These are phyloP conservation scores for Guadua angustifolia DNA, from an alignment of 176 grass and related monocot genomes.

Conservation along the genomic window DNA sequence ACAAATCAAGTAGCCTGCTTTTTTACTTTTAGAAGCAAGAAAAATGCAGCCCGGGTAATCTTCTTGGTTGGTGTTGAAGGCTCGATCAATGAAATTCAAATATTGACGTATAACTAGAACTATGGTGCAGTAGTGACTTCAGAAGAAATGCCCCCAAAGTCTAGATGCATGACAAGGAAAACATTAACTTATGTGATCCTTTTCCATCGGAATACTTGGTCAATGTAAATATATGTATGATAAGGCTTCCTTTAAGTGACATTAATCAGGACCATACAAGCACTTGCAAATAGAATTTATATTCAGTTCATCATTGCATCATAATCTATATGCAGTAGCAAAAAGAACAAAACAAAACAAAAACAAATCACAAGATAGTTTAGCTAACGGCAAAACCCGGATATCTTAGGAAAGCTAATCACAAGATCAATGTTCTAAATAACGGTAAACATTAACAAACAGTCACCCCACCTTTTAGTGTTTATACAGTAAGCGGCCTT, in stretches of 20 bases:
- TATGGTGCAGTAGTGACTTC: not conserved
- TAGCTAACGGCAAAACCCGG: not conserved
- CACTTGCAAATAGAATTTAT: not conserved
- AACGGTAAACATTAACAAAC: no score
- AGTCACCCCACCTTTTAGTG: no score
- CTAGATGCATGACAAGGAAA: not conserved
- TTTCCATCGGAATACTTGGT: slow-evolving; percentile 1
- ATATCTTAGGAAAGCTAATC: not conserved
- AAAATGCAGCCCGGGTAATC: slow-evolving; percentile 5
- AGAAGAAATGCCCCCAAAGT: not conserved
- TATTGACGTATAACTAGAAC: not conserved
- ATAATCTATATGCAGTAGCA: not conserved
- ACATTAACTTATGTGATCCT: not conserved
- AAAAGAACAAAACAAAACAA: not conserved
- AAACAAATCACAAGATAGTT: not conserved
- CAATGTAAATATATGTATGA: not conserved
- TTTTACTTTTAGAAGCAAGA: slow-evolving; percentile 26
- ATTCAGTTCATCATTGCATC: not conserved
- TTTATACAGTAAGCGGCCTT: no score
- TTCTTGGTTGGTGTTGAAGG: slow-evolving; percentile 3
- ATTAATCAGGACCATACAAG: not conserved
- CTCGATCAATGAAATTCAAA: not conserved
- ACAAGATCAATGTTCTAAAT: not conserved
- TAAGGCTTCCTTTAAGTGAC: not conserved
- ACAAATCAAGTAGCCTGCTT: slow-evolving; percentile 8